Evolutionary conservation across 257 asterid species (phyloP).

Genomic region (Gentiana straminea): DNA sequence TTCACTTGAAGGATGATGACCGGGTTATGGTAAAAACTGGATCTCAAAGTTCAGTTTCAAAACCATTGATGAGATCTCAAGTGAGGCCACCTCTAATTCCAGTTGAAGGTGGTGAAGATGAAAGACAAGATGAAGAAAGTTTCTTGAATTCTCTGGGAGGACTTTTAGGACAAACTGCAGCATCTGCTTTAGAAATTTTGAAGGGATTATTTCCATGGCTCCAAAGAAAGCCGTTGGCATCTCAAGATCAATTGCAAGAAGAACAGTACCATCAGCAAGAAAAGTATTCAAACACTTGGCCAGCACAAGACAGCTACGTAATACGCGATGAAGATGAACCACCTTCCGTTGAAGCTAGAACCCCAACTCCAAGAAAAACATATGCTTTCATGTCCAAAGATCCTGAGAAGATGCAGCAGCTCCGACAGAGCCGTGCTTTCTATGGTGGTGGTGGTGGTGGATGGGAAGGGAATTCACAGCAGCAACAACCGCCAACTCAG

Average conservation of each 20-base stretch:
- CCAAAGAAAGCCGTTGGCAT: constrained; percentile 33
- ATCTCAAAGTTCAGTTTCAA: constrained; percentile 30
- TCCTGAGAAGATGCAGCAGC: constrained; percentile 83
- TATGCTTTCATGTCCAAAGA: constrained; percentile 89
- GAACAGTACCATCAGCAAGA: constrained; percentile 31
- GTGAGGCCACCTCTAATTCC: constrained; percentile 64
- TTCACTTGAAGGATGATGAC: constrained; percentile 33
- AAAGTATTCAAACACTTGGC: constrained; percentile 44
- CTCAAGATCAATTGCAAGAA: constrained; percentile 27
- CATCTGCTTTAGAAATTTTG: constrained; percentile 50
- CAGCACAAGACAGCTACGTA: constrained; percentile 72
- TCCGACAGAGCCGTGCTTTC: constrained; percentile 61
- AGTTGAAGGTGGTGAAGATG: constrained; percentile 53
- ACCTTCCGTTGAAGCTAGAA: constrained; percentile 55
- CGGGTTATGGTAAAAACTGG: constrained; percentile 25
- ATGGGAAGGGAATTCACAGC: constrained; percentile 35
- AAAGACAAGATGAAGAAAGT: constrained; percentile 58
- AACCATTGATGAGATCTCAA: constrained; percentile 40
- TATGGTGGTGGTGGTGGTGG: constrained; percentile 37
- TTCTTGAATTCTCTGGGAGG: constrained; percentile 52
- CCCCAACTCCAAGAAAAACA: constrained; percentile 85
- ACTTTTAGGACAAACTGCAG: constrained; percentile 51
- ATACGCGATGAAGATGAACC: constrained; percentile 75
- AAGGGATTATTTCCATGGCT: constrained; percentile 57
- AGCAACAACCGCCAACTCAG: constrained; percentile 38